phyloP scores from a whole-genome alignment of 2,329 filamentous ascomycete genomes.

The Didymellaceae sp. region DNA sequence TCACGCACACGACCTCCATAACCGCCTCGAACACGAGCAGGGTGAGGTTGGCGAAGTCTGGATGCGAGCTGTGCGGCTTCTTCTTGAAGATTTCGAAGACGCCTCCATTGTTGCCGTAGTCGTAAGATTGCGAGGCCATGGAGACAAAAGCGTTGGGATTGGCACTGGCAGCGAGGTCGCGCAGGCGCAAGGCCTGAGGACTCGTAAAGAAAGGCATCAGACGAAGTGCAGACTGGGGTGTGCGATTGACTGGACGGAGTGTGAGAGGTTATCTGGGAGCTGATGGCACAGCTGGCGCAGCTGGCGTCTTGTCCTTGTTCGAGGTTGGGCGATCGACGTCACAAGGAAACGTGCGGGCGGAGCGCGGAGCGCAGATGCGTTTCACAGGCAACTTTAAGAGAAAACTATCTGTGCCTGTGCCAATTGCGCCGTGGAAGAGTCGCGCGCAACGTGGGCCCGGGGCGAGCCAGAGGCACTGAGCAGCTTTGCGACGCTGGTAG shows the following conservation, averaged over 20 bases:
- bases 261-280: slow-evolving; percentile 6
- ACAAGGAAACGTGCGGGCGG: slow-evolving; percentile 24
- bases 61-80: slow-evolving; percentile 58
- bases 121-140: slow-evolving; percentile 44
- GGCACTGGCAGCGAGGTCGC: slow-evolving; percentile 26
- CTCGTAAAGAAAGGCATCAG: slow-evolving; percentile 42
- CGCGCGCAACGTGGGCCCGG: slow-evolving; percentile 2
- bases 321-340: slow-evolving; percentile 23
- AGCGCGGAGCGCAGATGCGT: slow-evolving; percentile 3
- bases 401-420: not conserved
- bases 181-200: slow-evolving; percentile 47
- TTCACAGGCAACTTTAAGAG: slow-evolving; percentile 15
- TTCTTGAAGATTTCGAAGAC: slow-evolving; percentile 43
- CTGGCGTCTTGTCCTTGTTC: slow-evolving; percentile 27
- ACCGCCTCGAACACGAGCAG: slow-evolving; percentile 94
- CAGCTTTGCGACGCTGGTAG: not conserved
- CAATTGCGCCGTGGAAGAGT: slow-evolving; percentile 4
- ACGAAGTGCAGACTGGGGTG: slow-evolving; percentile 18
- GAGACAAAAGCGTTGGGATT: slow-evolving; percentile 35
- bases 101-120: slow-evolving; percentile 37
- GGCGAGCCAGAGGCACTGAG: not conserved
- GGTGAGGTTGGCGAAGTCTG: slow-evolving; percentile 71
- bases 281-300: slow-evolving; percentile 1
- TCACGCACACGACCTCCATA: slow-evolving; percentile 93
- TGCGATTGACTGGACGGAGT: slow-evolving; percentile 3